Conservation (phyloP, 306 rosid genomes). For the Herpetospermum pedunculosum region DNA sequence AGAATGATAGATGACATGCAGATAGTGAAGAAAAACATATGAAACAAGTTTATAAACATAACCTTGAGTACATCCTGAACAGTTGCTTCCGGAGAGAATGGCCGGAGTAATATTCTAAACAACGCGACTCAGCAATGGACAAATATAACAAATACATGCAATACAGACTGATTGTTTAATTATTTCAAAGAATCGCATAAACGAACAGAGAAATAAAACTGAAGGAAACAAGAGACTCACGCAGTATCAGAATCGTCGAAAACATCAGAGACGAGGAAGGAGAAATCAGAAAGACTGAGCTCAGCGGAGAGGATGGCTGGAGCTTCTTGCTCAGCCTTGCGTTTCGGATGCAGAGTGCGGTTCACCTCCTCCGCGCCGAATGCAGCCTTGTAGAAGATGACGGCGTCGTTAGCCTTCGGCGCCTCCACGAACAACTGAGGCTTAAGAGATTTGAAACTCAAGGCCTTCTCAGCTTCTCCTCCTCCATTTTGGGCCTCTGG, state of each 20-base stretch:
- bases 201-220: neutral
- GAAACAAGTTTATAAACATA: too few relatives aligned
- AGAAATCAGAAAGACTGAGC: slow-evolving; percentile 43
- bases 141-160: neutral
- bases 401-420: slow-evolving; percentile 58
- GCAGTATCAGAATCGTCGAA: slow-evolving; percentile 18
- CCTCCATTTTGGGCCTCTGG: slow-evolving; percentile 50
- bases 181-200: neutral
- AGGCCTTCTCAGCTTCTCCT: slow-evolving; percentile 23
- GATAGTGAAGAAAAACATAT: too few relatives aligned
- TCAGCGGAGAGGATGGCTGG: slow-evolving; percentile 50
- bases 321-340: slow-evolving; percentile 74
- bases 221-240: slow-evolving; percentile 18
- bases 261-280: slow-evolving; percentile 37
- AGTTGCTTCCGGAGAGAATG: too few relatives aligned
- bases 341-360: slow-evolving; percentile 49
- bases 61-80: too few relatives aligned
- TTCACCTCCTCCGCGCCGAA: slow-evolving; percentile 63
- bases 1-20: too few relatives aligned
- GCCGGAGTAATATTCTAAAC: too few relatives aligned
- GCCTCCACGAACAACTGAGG: slow-evolving; percentile 49
- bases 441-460: slow-evolving; percentile 30
- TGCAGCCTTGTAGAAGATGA: slow-evolving; percentile 58
- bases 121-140: too few relatives aligned
- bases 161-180: neutral